Base-by-base conservation (phyloP, 768 basidiomycete genomes). In the Cytidiella melzeri region DNA sequence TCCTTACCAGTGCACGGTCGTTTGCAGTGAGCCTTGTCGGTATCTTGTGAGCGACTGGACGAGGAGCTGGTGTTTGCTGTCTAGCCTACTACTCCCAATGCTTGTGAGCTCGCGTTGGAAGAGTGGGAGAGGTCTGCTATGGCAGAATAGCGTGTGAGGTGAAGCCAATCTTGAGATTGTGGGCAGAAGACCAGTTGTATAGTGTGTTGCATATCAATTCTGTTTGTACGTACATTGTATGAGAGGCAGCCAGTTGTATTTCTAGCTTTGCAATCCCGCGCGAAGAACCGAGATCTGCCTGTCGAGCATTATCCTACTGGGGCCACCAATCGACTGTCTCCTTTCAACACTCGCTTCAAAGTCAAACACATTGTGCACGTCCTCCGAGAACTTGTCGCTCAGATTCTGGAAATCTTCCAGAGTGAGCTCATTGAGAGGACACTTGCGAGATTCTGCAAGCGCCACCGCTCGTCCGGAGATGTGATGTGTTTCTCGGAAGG, bases 401-500 rank as follows among this genome's bases (percentile, higher is more conserved):
- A 99, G 72, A 28, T 66, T 65, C 63, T 87, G 80, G 72, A 81
- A 94, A 66, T 99, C 92, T 28, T 81, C 69, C 43, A 93, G 72
- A 1, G 82, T 75, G 53, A 99, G 76, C 44, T 88, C 81, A 54
- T 90, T 83, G 37, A 99, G 74, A 59, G 90, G 87, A 58, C 87
- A 84, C 52, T 78, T 75, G 27, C 81, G 79, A 38, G 83, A 72
- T 66, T 99, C 96, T 1, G 95, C 95, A 34, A 97, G 75, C 1
- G 95, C 93, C 41, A 99, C 95, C 18, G 95, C 93, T 12, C 92
- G 84, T 3, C 96, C 96, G 3, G 96, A 97, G 57, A 99, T 83
- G 65, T 99, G 96, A 64, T 99, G 96, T 1, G 96, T 99, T 68
- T 97, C 92, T 39, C 96, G 85, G 81, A 99, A 98, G 6, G 96